Evolutionary conservation across 2,329 filamentous ascomycete species (phyloP).

Genomic region (Trematosphaeria pertusa): DNA sequence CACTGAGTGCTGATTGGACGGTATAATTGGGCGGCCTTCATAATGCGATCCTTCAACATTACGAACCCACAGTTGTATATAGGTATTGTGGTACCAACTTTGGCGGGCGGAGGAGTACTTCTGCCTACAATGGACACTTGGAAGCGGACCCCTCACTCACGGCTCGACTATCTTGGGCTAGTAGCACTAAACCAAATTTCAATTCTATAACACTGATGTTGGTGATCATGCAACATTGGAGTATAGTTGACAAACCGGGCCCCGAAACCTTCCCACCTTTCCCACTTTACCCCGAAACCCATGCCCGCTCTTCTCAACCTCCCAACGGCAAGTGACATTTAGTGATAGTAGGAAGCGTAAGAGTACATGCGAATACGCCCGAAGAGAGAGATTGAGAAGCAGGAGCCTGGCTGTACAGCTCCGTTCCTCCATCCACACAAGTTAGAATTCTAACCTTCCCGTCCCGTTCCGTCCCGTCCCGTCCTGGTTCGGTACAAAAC

Average conservation of each 20-base stretch:
- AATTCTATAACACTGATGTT: constrained; percentile 18
- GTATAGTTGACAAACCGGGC: constrained; percentile 37
- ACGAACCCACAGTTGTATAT: too few relatives aligned
- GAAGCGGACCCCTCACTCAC: too few relatives aligned
- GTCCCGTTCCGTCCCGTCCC: too few relatives aligned
- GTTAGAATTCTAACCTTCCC: neutral
- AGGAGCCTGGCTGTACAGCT: constrained; percentile 6
- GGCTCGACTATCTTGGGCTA: too few relatives aligned
- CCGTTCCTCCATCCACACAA: neutral
- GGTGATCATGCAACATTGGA: constrained; percentile 38
- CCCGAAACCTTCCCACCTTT: constrained; percentile 25
- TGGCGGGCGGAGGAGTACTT: neutral
- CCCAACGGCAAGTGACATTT: constrained; percentile 34
- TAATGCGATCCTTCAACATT: neutral
- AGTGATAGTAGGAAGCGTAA: constrained; percentile 49
- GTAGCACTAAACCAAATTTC: too few relatives aligned
- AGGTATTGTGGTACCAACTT: too few relatives aligned
- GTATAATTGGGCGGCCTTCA: neutral
- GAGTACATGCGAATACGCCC: constrained; percentile 44
- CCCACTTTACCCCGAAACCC: constrained; percentile 15
- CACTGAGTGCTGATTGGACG: neutral
- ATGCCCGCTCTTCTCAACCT: constrained; percentile 13
- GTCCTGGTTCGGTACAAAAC: neutral
- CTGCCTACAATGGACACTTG: neutral
- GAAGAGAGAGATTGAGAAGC: constrained; percentile 14